Base-by-base conservation (phyloP, 345 rosid genomes). In the Murraya paniculata region DNA sequence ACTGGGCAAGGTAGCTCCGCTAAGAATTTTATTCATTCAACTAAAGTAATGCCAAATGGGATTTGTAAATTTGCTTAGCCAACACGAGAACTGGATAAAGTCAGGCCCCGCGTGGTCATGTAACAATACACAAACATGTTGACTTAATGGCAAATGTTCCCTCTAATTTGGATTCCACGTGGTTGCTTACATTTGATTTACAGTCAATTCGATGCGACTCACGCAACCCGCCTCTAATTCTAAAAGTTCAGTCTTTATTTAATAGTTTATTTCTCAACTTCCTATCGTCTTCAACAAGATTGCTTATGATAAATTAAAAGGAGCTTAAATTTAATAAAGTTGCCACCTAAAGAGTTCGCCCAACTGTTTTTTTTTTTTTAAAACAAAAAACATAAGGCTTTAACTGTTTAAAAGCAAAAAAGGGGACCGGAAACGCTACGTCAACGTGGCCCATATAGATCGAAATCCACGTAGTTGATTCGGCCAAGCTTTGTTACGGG, bases 401-500 rank as follows among this genome's bases (percentile, higher is more conserved):
- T 9, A 38, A 39, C 4, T 11, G 16, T 13, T 45, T 45, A 13
- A 11, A 45, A 45, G 50, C 50, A 13, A 13, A 45, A 45, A 11
- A 4, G 18, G 50, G 78, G 62, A n/a, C 41, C 45, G 30, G 60
- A 74, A 60, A 45, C 27, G 5, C 30, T 28, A 14, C 60, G 70
- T 74, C 59, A 74, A 62, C n/a, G 33, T 14, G 38, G 59, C 35
- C 80, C 74, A 30, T 41, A 5, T 16, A 16, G 30, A 68, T 71
- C 33, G 64, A 48, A 67, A 53, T 78, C 81, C 55, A 68, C 9
- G 67, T 69, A 28, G 60, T 72, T 41, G 14, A 8, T 67, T 41
- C 21, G 2, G 78, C 65, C 81, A 72, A 11, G 78, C 71, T 77
- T 39, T 48, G 16, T 59, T 19, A 13, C 31, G 45, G 68, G 74